Percentiles rank a stretch among this genome's conserved stretches.
These are phyloP conservation scores for Phaeomoniella chlamydospora DNA, from an alignment of 2,329 filamentous ascomycete genomes.

Conservation along the genomic window DNA sequence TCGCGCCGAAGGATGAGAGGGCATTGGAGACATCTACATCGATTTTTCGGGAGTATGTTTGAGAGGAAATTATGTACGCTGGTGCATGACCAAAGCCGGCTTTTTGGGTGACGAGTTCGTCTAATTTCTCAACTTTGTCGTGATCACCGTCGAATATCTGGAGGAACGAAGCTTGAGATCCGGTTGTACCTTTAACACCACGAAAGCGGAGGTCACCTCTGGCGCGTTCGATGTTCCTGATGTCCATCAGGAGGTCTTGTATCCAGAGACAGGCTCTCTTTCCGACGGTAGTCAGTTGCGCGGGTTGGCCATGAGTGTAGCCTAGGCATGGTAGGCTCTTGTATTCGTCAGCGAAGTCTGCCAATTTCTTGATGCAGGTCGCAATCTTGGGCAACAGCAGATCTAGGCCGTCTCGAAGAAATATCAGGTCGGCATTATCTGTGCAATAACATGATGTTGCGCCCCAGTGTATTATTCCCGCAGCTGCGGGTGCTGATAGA, in stretches of 20 bases:
- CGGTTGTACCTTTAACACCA: slow-evolving; percentile 58
- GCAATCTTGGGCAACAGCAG: slow-evolving; percentile 66
- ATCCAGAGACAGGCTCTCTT: slow-evolving; percentile 60
- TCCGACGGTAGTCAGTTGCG: slow-evolving; percentile 51
- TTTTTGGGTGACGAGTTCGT: slow-evolving; percentile 50
- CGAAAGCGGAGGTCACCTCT: slow-evolving; percentile 59
- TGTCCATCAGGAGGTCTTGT: slow-evolving; percentile 61
- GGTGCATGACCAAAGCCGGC: slow-evolving; percentile 42
- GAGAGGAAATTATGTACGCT: slow-evolving; percentile 51
- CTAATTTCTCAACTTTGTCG: slow-evolving; percentile 45
- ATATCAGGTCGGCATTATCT: slow-evolving; percentile 65
- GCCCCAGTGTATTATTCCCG: slow-evolving; percentile 70
- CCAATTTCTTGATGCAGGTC: slow-evolving; percentile 61
- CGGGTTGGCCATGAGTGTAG: slow-evolving; percentile 54
- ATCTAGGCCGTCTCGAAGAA: slow-evolving; percentile 60
- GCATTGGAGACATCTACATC: slow-evolving; percentile 70
- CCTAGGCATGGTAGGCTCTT: slow-evolving; percentile 59
- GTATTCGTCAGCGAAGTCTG: slow-evolving; percentile 56
- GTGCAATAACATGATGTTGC: slow-evolving; percentile 48
- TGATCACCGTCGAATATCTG: slow-evolving; percentile 51
- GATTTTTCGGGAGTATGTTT: slow-evolving; percentile 69
- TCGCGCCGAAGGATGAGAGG: slow-evolving; percentile 65
- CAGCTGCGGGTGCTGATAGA: slow-evolving; percentile 57
- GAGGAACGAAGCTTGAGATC: slow-evolving; percentile 66
- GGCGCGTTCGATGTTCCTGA: slow-evolving; percentile 57